Evolutionary conservation across 257 asterid species (phyloP).

Genomic region (Rehmannia glutinosa): DNA sequence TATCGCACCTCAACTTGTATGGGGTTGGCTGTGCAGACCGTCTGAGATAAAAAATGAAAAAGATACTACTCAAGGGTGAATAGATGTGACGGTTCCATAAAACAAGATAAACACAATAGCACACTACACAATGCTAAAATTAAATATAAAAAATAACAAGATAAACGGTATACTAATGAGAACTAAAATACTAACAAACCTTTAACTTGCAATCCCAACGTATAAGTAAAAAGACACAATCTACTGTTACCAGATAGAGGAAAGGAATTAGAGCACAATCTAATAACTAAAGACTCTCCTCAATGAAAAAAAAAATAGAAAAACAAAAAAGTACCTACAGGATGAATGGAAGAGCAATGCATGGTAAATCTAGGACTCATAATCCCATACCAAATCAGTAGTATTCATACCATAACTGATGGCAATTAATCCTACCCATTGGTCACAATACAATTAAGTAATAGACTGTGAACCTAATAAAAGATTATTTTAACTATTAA

Average conservation of each 20-base stretch:
- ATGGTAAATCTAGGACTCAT: not conserved
- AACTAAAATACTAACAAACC: not conserved
- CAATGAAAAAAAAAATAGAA: not conserved
- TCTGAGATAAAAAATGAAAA: slow-evolving; percentile 41
- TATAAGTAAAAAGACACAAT: not conserved
- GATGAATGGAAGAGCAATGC: not conserved
- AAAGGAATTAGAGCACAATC: not conserved
- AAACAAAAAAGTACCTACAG: not conserved
- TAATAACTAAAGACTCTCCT: not conserved
- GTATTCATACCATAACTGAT: slow-evolving; percentile 1
- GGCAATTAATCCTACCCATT: not conserved
- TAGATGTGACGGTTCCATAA: slow-evolving; percentile 4
- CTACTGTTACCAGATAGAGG: not conserved
- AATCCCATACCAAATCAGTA: slow-evolving; percentile 12
- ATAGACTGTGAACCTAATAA: slow-evolving; percentile 9
- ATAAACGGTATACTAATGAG: not conserved
- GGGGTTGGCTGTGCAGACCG: slow-evolving; percentile 58
- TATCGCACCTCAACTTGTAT: slow-evolving; percentile 84
- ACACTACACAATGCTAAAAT: not conserved
- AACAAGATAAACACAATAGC: not conserved
- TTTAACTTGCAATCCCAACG: not conserved
- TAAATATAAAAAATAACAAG: not conserved
- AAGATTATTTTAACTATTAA: not conserved
- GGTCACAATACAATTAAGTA: not conserved
- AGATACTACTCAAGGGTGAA: not conserved